Percentiles rank a stretch among this genome's conserved stretches.
phyloP scores from a whole-genome alignment of 129 eudicot genomes.

The Flaveria brownii region DNA sequence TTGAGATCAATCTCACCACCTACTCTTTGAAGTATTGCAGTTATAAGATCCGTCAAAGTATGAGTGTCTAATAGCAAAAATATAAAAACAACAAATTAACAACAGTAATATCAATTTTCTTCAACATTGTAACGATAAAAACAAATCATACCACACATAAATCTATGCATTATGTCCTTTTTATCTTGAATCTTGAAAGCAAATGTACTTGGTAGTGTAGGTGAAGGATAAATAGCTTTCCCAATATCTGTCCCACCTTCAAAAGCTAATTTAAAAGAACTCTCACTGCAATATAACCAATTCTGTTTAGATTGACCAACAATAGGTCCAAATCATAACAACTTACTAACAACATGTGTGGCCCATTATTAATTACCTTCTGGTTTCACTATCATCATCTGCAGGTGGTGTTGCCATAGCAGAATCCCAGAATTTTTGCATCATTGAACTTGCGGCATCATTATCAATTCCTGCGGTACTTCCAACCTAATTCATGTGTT shows the following conservation, averaged over 20 bases:
- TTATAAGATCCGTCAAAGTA: slow-evolving; percentile 77
- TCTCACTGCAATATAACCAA: slow-evolving; percentile 55
- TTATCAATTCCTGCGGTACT: slow-evolving; percentile 64
- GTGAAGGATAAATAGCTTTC: slow-evolving; percentile 57
- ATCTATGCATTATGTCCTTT: slow-evolving; percentile 89
- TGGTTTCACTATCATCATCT: slow-evolving; percentile 78
- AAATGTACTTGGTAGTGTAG: slow-evolving; percentile 51
- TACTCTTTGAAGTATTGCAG: slow-evolving; percentile 88
- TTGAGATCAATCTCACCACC: slow-evolving; percentile 88
- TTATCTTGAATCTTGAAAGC: slow-evolving; percentile 87
- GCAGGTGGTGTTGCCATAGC: slow-evolving; percentile 76
- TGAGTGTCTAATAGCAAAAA: slow-evolving; percentile 56
- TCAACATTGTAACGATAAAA: not conserved
- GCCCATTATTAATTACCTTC: slow-evolving; percentile 49
- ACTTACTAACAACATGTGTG: slow-evolving; percentile 1
- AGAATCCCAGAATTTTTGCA: slow-evolving; percentile 97
- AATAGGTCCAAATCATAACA: not conserved
- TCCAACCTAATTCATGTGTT: slow-evolving; percentile 57
- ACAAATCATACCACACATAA: slow-evolving; percentile 65
- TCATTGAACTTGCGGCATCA: slow-evolving; percentile 77
- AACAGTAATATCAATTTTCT: not conserved
- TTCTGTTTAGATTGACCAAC: slow-evolving; percentile 17
- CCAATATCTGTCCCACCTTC: slow-evolving; percentile 70
- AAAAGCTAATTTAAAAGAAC: slow-evolving; percentile 67
- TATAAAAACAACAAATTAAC: slow-evolving; percentile 20